phyloP scores from a whole-genome alignment of 2,329 filamentous ascomycete species.

The Xylariaceae sp. region DNA sequence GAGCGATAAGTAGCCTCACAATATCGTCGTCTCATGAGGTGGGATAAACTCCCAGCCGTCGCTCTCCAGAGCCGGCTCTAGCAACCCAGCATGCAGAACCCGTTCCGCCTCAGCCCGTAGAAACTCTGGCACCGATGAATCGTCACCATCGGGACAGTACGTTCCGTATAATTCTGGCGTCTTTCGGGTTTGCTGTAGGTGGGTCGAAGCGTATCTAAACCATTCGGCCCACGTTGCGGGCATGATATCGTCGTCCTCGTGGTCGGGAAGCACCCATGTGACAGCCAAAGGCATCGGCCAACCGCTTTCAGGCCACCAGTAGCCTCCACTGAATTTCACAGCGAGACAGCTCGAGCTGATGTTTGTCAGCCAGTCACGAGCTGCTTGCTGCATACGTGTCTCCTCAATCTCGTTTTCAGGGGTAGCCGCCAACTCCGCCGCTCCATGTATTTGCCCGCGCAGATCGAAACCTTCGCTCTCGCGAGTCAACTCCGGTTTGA shows the following conservation, averaged over 20 bases:
- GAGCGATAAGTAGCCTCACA: conserved; percentile 35
- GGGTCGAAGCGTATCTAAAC: conserved; percentile 7
- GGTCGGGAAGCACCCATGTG: not conserved
- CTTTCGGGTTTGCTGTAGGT: conserved; percentile 3
- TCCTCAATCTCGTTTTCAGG: not conserved
- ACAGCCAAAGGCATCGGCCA: conserved; percentile 7
- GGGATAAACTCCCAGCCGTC: conserved; percentile 3
- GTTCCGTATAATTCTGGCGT: conserved; percentile 3
- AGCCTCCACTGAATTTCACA: conserved; percentile 7
- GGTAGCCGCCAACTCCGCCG: not conserved
- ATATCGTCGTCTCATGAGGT: not conserved
- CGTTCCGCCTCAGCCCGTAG: conserved; percentile 2
- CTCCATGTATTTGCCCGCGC: not conserved
- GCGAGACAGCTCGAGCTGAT: conserved; percentile 4
- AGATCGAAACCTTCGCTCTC: not conserved
- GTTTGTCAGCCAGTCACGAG: conserved; percentile 5
- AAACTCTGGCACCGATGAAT: not conserved
- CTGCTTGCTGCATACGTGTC: conserved; percentile 2
- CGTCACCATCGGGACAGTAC: not conserved
- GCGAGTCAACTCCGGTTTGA: conserved; percentile 4
- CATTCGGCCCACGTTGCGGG: conserved; percentile 6
- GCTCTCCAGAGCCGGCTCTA: conserved; percentile 5
- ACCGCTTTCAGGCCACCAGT: conserved; percentile 7
- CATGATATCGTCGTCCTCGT: conserved; percentile 6
- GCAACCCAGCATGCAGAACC: conserved; percentile 2